phyloP scores from a whole-genome alignment of 2,329 filamentous ascomycete genomes.

The Elsinoe ampelina region DNA sequence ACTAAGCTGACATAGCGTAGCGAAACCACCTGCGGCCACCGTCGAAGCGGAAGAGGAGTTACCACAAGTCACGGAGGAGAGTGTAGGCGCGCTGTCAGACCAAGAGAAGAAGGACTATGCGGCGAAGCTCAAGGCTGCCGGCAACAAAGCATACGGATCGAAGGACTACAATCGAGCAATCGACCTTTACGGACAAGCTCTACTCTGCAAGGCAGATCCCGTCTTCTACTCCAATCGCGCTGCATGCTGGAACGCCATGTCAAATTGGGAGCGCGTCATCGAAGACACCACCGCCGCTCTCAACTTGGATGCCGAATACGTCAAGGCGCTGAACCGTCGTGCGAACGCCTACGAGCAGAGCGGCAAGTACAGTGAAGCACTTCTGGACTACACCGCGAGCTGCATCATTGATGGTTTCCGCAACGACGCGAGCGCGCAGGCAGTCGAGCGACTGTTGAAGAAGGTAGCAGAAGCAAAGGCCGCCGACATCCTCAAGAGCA shows the following conservation, averaged over 20 bases:
- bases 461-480: constrained; percentile 94
- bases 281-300: constrained; percentile 95
- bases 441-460: constrained; percentile 88
- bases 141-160: constrained; percentile 90
- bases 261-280: constrained; percentile 90
- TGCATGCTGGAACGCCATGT: constrained; percentile 89
- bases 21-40: constrained; percentile 25
- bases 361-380: constrained; percentile 81
- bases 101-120: constrained; percentile 79
- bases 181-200: constrained; percentile 88
- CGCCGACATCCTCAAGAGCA: constrained; percentile 72
- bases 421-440: constrained; percentile 78
- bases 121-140: constrained; percentile 83
- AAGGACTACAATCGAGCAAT: constrained; percentile 94
- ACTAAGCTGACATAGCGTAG: background rate
- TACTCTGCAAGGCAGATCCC: constrained; percentile 92
- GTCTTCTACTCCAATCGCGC: constrained; percentile 99
- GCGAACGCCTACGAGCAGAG: constrained; percentile 95
- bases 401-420: constrained; percentile 98
- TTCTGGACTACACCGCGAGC: constrained; percentile 95
- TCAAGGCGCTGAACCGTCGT: constrained; percentile 94
- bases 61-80: constrained; percentile 40
- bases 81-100: constrained; percentile 35
- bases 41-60: constrained; percentile 36
- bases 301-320: constrained; percentile 86